Percentiles rank a stretch among this genome's conserved stretches.
Evolutionary conservation across 352 stramenopile genomes (phyloP).

Genomic region (Pythium grandisporangium): DNA sequence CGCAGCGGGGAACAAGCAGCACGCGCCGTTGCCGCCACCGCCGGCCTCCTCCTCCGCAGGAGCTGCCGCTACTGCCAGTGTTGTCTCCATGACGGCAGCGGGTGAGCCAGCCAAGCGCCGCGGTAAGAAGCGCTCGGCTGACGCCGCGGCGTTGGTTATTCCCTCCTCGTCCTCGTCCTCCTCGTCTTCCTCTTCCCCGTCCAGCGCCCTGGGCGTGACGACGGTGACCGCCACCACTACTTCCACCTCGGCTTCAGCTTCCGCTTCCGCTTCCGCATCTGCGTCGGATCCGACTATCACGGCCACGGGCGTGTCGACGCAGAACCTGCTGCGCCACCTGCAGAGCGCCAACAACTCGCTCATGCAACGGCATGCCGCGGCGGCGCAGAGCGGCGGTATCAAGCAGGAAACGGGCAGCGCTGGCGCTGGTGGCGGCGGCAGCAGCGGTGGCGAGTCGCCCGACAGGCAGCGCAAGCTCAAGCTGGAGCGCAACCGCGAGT

Average conservation of each 20-base stretch:
- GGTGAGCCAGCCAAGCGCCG: too few relatives aligned
- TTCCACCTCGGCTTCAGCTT: not conserved
- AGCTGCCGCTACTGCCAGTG: constrained; percentile 8
- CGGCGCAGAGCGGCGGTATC: constrained; percentile 11
- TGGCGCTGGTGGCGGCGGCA: too few relatives aligned
- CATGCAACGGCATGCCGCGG: constrained; percentile 44
- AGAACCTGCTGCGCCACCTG: constrained; percentile 55
- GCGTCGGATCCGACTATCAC: not conserved
- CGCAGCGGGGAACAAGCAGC: constrained; percentile 3
- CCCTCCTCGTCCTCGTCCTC: constrained; percentile 20
- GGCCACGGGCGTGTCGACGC: constrained; percentile 18
- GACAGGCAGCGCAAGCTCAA: constrained; percentile 73
- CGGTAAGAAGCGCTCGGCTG: constrained; percentile 15
- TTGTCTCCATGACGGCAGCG: constrained; percentile 5
- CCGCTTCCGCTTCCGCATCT: not conserved
- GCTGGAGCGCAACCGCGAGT: constrained; percentile 89
- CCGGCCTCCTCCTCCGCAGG: constrained; percentile 6
- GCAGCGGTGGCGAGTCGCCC: constrained; percentile 46
- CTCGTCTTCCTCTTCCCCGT: not conserved
- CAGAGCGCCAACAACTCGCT: constrained; percentile 68
- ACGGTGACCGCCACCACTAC: not conserved
- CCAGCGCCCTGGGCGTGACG: too few relatives aligned
- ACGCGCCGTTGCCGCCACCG: constrained; percentile 1
- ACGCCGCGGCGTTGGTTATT: constrained; percentile 48
- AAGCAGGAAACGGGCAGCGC: constrained; percentile 40